These are phyloP conservation scores for Debaryomyces udenii DNA, from an alignment of 1,139 yeast species.

Conservation along the genomic window DNA sequence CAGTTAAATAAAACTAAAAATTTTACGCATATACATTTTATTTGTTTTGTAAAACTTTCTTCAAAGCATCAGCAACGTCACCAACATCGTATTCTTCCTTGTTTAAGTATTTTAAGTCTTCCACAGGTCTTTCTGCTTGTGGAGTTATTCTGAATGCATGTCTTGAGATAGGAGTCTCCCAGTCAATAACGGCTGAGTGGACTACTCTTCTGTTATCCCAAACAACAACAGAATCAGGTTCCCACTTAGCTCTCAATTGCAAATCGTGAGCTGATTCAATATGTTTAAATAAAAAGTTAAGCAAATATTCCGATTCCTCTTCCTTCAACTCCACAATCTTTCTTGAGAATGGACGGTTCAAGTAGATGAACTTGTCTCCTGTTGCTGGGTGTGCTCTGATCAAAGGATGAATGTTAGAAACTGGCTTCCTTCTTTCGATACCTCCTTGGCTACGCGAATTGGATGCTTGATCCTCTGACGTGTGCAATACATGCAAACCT, in stretches of 20 bases:
- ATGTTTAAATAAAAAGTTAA: constrained; percentile 55
- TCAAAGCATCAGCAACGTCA: constrained; percentile 41
- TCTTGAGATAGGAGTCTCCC: constrained; percentile 58
- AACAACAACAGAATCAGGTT: constrained; percentile 58
- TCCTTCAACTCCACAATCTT: constrained; percentile 65
- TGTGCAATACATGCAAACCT: constrained; percentile 63
- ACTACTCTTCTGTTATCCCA: constrained; percentile 73
- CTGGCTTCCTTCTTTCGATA: constrained; percentile 64
- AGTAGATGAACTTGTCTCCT: constrained; percentile 59
- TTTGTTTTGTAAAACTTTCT: constrained; percentile 16
- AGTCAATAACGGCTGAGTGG: constrained; percentile 67
- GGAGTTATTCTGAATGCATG: constrained; percentile 73
- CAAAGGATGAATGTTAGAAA: constrained; percentile 63
- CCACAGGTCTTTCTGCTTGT: constrained; percentile 54
- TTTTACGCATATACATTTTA: not conserved
- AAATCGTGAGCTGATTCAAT: constrained; percentile 46
- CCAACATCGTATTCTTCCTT: constrained; percentile 41
- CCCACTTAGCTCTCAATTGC: constrained; percentile 46
- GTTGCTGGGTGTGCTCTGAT: constrained; percentile 72
- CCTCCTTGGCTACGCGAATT: constrained; percentile 58
- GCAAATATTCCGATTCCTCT: constrained; percentile 61
- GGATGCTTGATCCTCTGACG: constrained; percentile 70
- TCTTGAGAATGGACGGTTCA: constrained; percentile 63
- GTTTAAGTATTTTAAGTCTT: constrained; percentile 37
- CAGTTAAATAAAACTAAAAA: not conserved